Evolutionary conservation across 169 alveolate genomes (phyloP), one percentile per base, ranked within the genome.

Genomic region (Eimeria maxima): DNA sequence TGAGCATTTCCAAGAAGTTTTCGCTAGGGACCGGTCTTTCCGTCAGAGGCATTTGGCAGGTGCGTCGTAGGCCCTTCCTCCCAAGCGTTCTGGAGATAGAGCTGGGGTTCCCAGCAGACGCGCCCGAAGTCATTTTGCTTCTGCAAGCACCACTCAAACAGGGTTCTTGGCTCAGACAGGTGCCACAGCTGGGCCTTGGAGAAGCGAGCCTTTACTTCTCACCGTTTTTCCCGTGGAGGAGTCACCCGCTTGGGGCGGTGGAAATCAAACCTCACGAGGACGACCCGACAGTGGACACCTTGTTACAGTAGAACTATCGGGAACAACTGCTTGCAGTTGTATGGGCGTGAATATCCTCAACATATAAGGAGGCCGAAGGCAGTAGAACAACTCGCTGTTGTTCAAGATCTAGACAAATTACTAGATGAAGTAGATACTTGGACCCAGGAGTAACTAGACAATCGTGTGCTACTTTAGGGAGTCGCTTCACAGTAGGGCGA

Each of bases 11-110:
- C 33, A 11, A 44, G 45, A 22, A 16, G 67, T 86, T 14, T 13
- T 71, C 65, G 81, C 14, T 86, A 20, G 63, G 45, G 67, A 60
- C 4, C 63, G 22, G 50, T n/a, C 29, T 83, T 3, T 60, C 93
- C 27, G 69, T 86, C 24, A 11, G 38, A 18, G 93, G 93, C 38
- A 86, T 86, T 38, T 86, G 93, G 93, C 93, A 86, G 80, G 81
- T 86, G 76, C 69, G 93, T n/a, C 60, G 80, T 27, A 47, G 93
- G 45, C 93, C 93, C 29, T 86, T 86, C 42, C 80, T 18, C 11
- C 81, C 80, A 3, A 3, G 67, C 6, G 55, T 86, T 47, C 11
- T 86, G 53, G 93, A 86, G 60, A 63, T 86, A 22, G 93, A 86
- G 45, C 45, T 86, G 0, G 81, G 57, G 10, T 86, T 86, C 22